Evolutionary conservation across 177 flowering plant genomes (phyloP), one percentile per base, ranked within the genome.

Genomic region (Telopea speciosissima): DNA sequence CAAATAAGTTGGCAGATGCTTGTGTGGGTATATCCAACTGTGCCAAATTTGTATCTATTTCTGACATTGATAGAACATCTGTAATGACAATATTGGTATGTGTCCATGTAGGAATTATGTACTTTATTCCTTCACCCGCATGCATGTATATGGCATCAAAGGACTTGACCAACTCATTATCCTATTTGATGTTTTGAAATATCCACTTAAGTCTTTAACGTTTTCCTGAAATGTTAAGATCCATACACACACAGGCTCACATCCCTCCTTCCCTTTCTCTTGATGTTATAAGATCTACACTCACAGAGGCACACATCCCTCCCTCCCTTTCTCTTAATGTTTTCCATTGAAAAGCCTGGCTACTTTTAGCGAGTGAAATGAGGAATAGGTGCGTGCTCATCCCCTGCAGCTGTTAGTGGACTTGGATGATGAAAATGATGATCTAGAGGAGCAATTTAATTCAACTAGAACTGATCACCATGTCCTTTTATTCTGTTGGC

Each of bases 401-500:
- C 40, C 40, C 40, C 40, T 11, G 19, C 54, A 5, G 54, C 54
- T 12, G 19, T 49, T 12, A 16, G 54, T 49, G 54, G 54, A 8
- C 54, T 49, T 49, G 54, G 54, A 49, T 49, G 54, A 11, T 49
- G 54, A 49, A 12, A 16, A 21, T 58, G n/a, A 58, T 58, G 61
- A 54, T 54, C 7, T 16, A 58, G 22, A 19, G 26, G 40, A 36
- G 56, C 28, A 66, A 21, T 40, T 73, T 40, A 63, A 22, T 54
- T 19, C n/a, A 21, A 33, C 19, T 56, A 44, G 56, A 66, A 21
- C 69, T 33, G 74, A 70, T 65, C 61, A 19, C 10, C 58, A 9
- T 49, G 54, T 11, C 0, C 62, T 40, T 28, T 24, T 28, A n/a
- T 49, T 59, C 79, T 8, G 31, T 33, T 66, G 61, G 59, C 62